phyloP scores from a whole-genome alignment of 73 alveolate genomes.

The Symbiodinium natans region DNA sequence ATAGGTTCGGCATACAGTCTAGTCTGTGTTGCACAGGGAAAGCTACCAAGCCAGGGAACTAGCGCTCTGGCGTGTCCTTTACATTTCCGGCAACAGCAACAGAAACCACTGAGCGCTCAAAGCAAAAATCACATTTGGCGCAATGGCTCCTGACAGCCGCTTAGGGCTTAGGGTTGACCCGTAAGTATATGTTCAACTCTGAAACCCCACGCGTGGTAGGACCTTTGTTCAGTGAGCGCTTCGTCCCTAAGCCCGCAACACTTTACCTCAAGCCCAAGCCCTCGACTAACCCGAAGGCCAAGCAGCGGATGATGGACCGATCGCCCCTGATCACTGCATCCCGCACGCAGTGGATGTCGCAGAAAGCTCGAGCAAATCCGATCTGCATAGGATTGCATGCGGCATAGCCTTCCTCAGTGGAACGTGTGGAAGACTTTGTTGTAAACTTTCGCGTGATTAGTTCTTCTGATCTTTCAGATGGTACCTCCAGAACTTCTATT shows the following conservation, averaged over 20 bases:
- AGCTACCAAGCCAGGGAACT: neutral
- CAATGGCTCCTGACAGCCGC: no score
- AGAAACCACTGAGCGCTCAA: neutral
- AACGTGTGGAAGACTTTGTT: neutral
- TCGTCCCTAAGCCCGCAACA: neutral
- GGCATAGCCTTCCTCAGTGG: conserved; percentile 73
- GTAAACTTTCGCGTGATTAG: neutral
- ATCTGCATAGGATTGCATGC: conserved; percentile 75
- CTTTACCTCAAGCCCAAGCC: neutral
- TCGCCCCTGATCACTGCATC: conserved; percentile 70
- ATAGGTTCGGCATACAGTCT: neutral
- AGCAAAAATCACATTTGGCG: no score
- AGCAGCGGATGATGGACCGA: conserved; percentile 52
- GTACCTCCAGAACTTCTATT: neutral
- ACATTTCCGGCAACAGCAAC: neutral
- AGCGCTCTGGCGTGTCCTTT: neutral
- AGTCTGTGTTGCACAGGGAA: neutral
- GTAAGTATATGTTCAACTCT: neutral
- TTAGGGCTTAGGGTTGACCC: neutral
- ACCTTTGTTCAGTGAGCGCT: neutral
- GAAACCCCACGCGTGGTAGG: neutral
- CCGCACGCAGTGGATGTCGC: conserved; percentile 91
- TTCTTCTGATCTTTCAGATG: neutral
- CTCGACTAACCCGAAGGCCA: neutral
- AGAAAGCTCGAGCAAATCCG: conserved; percentile 80